These are phyloP conservation scores for Candida lessepsii DNA, from an alignment of 805 yeast species.

Conservation along the genomic window DNA sequence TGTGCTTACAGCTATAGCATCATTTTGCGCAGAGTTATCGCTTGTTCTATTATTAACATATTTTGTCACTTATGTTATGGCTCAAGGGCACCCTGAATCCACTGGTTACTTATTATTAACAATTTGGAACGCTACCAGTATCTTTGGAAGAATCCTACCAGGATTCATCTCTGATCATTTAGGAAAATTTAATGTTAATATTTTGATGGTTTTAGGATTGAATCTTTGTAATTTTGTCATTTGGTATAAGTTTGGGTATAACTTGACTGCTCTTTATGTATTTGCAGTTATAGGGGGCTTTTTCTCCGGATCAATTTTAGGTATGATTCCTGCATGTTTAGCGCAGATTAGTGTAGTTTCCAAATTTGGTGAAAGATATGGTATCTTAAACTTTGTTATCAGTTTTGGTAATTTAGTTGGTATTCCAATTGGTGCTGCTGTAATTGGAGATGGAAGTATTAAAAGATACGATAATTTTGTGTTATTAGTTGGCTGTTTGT, in stretches of 20 bases:
- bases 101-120: constrained; percentile 46
- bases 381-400: constrained; percentile 29
- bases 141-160: constrained; percentile 55
- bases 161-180: constrained; percentile 52
- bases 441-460: constrained; percentile 25
- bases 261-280: constrained; percentile 24
- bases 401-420: constrained; percentile 30
- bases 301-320: constrained; percentile 33
- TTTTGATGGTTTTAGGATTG: constrained; percentile 28
- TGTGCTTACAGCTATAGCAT: constrained; percentile 28
- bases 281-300: constrained; percentile 37
- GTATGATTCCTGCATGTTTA: constrained; percentile 48
- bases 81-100: constrained; percentile 46
- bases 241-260: constrained; percentile 35
- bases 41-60: constrained; percentile 53
- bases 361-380: constrained; percentile 37
- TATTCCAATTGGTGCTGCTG: constrained; percentile 29
- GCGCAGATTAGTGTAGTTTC: constrained; percentile 52
- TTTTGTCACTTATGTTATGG: constrained; percentile 55
- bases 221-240: constrained; percentile 26
- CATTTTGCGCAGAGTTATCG: constrained; percentile 49
- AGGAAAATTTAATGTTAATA: constrained; percentile 53
- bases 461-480: constrained; percentile 31
- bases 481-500: constrained; percentile 29
- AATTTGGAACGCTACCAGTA: constrained; percentile 44